A percentile compares a stretch with the other conserved stretches of the same genome.
Conservation (phyloP, 208 protist species). For the Acanthamoeba sp. region DNA sequence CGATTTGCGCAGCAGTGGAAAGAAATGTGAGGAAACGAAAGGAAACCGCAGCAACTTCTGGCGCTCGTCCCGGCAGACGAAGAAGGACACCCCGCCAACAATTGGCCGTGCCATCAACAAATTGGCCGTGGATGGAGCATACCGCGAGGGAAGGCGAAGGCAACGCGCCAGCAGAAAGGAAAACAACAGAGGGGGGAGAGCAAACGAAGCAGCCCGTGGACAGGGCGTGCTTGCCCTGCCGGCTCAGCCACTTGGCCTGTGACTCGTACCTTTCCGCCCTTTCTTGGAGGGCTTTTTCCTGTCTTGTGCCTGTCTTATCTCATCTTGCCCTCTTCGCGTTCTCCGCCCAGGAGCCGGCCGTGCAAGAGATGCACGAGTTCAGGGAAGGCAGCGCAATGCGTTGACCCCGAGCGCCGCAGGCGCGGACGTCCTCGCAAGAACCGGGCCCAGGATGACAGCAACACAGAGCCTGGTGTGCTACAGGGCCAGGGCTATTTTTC, state of each 20-base stretch:
- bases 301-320: no score
- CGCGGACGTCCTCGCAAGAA: slow-evolving; percentile 27
- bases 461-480: background rate
- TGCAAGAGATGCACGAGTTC: background rate
- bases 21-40: no score
- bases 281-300: background rate
- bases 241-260: slow-evolving; percentile 36
- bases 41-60: no score
- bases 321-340: background rate
- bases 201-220: background rate
- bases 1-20: no score
- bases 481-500: background rate
- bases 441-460: background rate
- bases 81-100: no score
- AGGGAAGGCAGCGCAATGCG: background rate
- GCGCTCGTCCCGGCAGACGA: no score
- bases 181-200: background rate
- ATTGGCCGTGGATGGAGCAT: no score
- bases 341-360: background rate
- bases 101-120: no score
- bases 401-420: background rate
- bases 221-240: slow-evolving; percentile 11
- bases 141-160: no score
- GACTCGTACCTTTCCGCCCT: background rate
- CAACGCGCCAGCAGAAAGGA: no score